Conservation (phyloP, 345 rosid genomes). For the Draba incana region DNA sequence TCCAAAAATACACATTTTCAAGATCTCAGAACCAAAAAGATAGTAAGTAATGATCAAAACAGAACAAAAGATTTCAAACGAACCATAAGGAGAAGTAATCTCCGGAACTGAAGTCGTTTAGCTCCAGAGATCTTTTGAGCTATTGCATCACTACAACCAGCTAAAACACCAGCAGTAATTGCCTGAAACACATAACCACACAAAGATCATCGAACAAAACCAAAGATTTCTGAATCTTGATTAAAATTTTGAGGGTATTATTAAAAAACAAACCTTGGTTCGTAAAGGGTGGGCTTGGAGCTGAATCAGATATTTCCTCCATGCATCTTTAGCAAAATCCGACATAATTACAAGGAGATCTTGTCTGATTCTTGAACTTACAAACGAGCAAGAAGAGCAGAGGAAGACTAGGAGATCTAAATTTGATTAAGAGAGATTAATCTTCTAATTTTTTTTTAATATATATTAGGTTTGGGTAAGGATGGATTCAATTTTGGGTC, state of each 20-base stretch:
- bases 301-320: slow-evolving; percentile 87
- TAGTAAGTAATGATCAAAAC: neutral
- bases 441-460: no score
- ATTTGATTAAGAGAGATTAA: neutral
- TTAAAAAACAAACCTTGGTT: slow-evolving; percentile 61
- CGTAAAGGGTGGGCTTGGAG: slow-evolving; percentile 81
- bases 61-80: slow-evolving; percentile 10
- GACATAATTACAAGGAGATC: slow-evolving; percentile 50
- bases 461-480: no score
- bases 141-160: slow-evolving; percentile 74
- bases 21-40: slow-evolving; percentile 1
- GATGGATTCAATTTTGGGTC: neutral
- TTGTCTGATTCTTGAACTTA: neutral
- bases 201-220: slow-evolving; percentile 1
- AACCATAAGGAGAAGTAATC: slow-evolving; percentile 76
- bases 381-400: neutral
- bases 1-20: neutral
- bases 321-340: slow-evolving; percentile 73
- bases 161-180: slow-evolving; percentile 74
- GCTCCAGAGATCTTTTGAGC: slow-evolving; percentile 90
- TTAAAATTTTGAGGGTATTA: neutral
- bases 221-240: neutral
- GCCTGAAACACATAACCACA: slow-evolving; percentile 50
- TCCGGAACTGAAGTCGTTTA: slow-evolving; percentile 67
- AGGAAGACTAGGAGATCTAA: slow-evolving; percentile 15